Evolutionary conservation across 805 yeast genomes (phyloP).

Genomic region (Starmerella stellata): DNA sequence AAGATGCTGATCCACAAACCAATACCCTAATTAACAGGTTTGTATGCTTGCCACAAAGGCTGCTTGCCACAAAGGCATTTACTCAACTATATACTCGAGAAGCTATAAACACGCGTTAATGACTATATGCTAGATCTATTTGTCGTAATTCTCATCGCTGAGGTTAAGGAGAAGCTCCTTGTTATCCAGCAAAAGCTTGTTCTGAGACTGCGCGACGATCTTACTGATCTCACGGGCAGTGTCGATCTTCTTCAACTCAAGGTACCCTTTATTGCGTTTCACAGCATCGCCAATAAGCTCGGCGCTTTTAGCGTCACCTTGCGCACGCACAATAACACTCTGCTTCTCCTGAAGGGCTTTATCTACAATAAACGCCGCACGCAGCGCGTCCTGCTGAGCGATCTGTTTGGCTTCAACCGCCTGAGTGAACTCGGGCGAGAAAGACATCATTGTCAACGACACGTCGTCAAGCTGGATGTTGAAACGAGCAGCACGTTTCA

Average conservation of each 20-base stretch:
- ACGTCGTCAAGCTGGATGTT: constrained; percentile 84
- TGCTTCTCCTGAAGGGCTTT: constrained; percentile 96
- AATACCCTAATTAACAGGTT: too few relatives aligned
- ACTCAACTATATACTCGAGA: too few relatives aligned
- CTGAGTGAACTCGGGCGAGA: constrained; percentile 90
- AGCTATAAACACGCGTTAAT: too few relatives aligned
- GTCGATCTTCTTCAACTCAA: constrained; percentile 88
- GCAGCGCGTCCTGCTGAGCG: constrained; percentile 98
- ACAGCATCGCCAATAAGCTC: constrained; percentile 98
- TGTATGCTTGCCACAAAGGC: too few relatives aligned
- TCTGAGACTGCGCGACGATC: constrained; percentile 72
- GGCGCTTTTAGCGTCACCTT: constrained; percentile 97
- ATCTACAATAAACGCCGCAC: constrained; percentile 93
- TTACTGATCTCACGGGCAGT: constrained; percentile 91
- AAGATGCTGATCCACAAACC: too few relatives aligned
- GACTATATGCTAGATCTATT: too few relatives aligned
- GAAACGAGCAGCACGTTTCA: constrained; percentile 81
- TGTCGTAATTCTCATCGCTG: constrained; percentile 35
- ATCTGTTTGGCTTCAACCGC: constrained; percentile 98
- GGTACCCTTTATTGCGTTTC: constrained; percentile 87
- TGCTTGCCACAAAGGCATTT: too few relatives aligned
- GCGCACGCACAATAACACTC: constrained; percentile 88
- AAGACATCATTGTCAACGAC: constrained; percentile 89
- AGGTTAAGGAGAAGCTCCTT: constrained; percentile 84
- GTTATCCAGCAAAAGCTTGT: constrained; percentile 77